phyloP scores from a whole-genome alignment of 352 stramenopile genomes.

The Phytophthora litchii region DNA sequence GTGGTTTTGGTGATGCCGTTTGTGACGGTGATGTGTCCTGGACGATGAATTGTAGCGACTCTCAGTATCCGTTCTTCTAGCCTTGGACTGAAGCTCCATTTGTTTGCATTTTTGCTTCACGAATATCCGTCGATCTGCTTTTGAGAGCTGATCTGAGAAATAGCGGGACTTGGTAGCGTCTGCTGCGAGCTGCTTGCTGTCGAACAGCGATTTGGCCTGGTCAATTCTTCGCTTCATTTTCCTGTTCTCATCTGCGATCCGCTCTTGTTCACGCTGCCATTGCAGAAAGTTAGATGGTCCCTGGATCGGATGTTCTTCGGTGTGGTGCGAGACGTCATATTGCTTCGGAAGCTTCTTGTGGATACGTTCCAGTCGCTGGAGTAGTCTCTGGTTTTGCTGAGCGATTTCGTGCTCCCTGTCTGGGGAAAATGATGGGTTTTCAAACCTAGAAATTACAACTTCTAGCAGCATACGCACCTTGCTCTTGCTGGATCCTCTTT shows the following conservation, averaged over 20 bases:
- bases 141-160: conserved; percentile 62
- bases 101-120: conserved; percentile 46
- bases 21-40: conserved; percentile 14
- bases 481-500: conserved; percentile 61
- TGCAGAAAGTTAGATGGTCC: conserved; percentile 38
- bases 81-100: conserved; percentile 15
- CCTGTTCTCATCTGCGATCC: conserved; percentile 57
- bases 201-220: conserved; percentile 46
- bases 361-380: conserved; percentile 59
- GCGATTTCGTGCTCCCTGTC: conserved; percentile 56
- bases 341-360: conserved; percentile 59
- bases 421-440: conserved; percentile 12
- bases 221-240: conserved; percentile 47
- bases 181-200: conserved; percentile 51
- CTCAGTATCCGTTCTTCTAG: conserved; percentile 6
- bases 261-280: conserved; percentile 46
- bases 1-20: conserved; percentile 7
- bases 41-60: background rate
- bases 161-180: conserved; percentile 56
- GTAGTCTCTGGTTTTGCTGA: conserved; percentile 55
- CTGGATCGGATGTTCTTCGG: conserved; percentile 43
- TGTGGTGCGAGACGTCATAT: conserved; percentile 68
- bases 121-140: conserved; percentile 47
- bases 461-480: conserved; percentile 46
- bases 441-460: no score